phyloP scores from a whole-genome alignment of 2,329 filamentous ascomycete species.

The Xylariaceae sp. region DNA sequence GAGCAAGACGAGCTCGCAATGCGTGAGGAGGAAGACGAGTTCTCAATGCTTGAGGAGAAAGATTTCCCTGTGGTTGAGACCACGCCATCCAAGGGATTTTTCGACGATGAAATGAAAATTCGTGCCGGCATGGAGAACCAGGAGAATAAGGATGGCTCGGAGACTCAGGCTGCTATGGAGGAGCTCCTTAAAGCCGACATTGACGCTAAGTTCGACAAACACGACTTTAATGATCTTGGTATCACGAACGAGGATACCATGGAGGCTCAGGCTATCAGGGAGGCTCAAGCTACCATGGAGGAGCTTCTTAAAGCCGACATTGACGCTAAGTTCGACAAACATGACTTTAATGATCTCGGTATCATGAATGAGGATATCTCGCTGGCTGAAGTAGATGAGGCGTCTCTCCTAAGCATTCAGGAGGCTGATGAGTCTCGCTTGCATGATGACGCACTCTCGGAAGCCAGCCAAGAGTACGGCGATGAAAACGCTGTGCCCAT shows the following conservation, averaged over 20 bases:
- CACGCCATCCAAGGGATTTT: constrained; percentile 58
- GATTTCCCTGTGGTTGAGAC: constrained; percentile 36
- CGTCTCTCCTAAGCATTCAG: constrained; percentile 60
- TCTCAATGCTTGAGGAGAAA: constrained; percentile 38
- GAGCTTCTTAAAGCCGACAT: constrained; percentile 40
- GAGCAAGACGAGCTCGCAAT: constrained; percentile 33
- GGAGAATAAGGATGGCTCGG: too few species aligned
- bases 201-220: constrained; percentile 48
- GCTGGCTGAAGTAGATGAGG: constrained; percentile 65
- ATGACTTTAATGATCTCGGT: constrained; percentile 54
- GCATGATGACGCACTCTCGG: constrained; percentile 29
- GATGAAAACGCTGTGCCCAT: constrained; percentile 69
- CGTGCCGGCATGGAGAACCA: constrained; percentile 44
- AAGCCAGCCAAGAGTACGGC: constrained; percentile 61
- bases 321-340: constrained; percentile 48
- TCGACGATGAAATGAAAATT: constrained; percentile 67
- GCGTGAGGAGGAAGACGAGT: constrained; percentile 34
- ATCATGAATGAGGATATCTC: constrained; percentile 63
- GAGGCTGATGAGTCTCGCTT: constrained; percentile 44
- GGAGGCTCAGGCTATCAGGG: constrained; percentile 42
- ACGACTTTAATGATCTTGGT: constrained; percentile 54
- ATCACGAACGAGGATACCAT: too few species aligned
- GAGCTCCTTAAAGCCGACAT: constrained; percentile 40
- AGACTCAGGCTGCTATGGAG: constrained; percentile 41
- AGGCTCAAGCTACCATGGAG: constrained; percentile 42